Percentiles rank a stretch among this genome's conserved stretches.
phyloP scores from a whole-genome alignment of 1,284 basidiomycete species.

The Tetrapyrgos nigripes region DNA sequence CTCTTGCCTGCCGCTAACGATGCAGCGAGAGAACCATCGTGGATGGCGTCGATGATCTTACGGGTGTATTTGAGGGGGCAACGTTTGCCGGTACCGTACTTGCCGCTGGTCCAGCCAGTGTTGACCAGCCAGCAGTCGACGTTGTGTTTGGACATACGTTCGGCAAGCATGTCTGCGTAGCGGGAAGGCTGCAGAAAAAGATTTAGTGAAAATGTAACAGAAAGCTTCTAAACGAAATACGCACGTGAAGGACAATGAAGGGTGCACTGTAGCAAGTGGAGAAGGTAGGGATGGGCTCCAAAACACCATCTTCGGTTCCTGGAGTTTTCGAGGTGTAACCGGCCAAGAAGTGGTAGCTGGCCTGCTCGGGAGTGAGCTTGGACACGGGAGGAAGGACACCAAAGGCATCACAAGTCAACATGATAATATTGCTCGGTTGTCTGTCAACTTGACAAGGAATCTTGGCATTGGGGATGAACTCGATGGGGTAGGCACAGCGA shows the following conservation, averaged over 20 bases:
- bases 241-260: slow-evolving; percentile 95
- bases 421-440: slow-evolving; percentile 96
- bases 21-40: slow-evolving; percentile 89
- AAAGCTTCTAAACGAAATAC: slow-evolving; percentile 26
- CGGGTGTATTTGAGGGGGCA: slow-evolving; percentile 97
- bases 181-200: slow-evolving; percentile 78
- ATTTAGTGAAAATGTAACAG: slow-evolving; percentile 15
- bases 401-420: slow-evolving; percentile 98
- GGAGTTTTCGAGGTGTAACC: slow-evolving; percentile 98
- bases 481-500: slow-evolving; percentile 97
- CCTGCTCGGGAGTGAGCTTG: slow-evolving; percentile 92
- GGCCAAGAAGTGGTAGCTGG: slow-evolving; percentile 96
- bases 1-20: slow-evolving; percentile 88
- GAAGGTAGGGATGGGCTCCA: slow-evolving; percentile 99
- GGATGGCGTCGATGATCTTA: slow-evolving; percentile 96
- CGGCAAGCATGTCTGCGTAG: slow-evolving; percentile 97
- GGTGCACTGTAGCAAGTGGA: slow-evolving; percentile 99
- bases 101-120: slow-evolving; percentile 98
- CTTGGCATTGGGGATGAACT: slow-evolving; percentile 95
- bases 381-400: slow-evolving; percentile 97
- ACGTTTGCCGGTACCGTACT: slow-evolving; percentile 90
- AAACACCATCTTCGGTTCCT: slow-evolving; percentile 97
- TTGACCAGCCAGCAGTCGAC: slow-evolving; percentile 99
- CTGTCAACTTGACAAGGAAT: slow-evolving; percentile 87
- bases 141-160: slow-evolving; percentile 91